A percentile compares a stretch with the other conserved stretches of the same genome.
Conservation (phyloP, 257 asterid genomes). For the Ilex asprella region DNA sequence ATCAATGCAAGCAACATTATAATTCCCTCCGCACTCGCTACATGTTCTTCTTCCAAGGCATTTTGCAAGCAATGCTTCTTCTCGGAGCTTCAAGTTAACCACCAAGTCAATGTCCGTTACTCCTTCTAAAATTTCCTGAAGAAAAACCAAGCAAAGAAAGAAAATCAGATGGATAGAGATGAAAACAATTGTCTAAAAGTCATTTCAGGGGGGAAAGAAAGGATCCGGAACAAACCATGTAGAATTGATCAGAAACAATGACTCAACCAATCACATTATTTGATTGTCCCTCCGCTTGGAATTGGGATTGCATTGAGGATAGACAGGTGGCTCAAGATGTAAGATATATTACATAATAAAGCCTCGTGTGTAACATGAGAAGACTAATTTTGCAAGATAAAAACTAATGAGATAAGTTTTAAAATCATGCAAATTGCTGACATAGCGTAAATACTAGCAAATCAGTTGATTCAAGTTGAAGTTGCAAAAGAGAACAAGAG, state of each 20-base stretch:
- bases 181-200: not conserved
- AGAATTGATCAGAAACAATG: not conserved
- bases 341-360: constrained; percentile 17
- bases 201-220: too few relatives aligned
- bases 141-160: constrained; percentile 12
- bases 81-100: constrained; percentile 79
- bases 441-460: too few relatives aligned
- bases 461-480: too few relatives aligned
- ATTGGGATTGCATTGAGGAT: constrained; percentile 11
- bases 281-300: constrained; percentile 19
- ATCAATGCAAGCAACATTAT: constrained; percentile 81
- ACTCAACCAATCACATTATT: constrained; percentile 13
- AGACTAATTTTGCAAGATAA: too few relatives aligned
- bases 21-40: constrained; percentile 84
- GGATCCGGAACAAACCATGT: too few relatives aligned
- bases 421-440: too few relatives aligned
- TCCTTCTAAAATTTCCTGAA: constrained; percentile 82
- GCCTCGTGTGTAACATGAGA: not conserved
- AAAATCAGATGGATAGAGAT: not conserved
- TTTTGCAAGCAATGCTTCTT: constrained; percentile 82
- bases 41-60: constrained; percentile 96
- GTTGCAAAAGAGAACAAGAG: too few relatives aligned
- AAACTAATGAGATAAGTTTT: too few relatives aligned
- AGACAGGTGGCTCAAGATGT: constrained; percentile 7
- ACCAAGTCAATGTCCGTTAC: constrained; percentile 86